Percentiles rank a stretch among this genome's conserved stretches.
Conservation (phyloP, 2,329 filamentous ascomycete species). For the Allantophomopsis lycopodina region DNA sequence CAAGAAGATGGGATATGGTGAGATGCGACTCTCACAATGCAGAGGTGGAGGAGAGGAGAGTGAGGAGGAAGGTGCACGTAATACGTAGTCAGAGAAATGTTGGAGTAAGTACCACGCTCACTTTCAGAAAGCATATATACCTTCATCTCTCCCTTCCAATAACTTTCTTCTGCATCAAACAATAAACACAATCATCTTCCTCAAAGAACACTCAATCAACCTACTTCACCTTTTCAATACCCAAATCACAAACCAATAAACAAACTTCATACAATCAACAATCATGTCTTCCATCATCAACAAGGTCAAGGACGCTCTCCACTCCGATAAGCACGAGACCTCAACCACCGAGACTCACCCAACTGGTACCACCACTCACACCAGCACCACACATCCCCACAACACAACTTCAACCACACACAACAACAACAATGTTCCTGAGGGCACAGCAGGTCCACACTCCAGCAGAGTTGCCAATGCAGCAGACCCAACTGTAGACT, state of each 20-base stretch:
- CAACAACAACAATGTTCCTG: slow-evolving; percentile 1
- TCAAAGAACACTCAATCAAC: background rate
- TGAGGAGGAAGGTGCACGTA: no score
- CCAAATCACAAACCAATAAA: background rate
- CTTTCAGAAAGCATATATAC: background rate
- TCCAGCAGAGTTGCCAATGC: slow-evolving; percentile 22
- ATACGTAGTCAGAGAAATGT: background rate
- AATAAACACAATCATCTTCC: background rate
- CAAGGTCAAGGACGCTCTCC: slow-evolving; percentile 31
- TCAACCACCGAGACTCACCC: slow-evolving; percentile 7
- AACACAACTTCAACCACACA: slow-evolving; percentile 6
- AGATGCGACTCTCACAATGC: no score
- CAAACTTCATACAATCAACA: slow-evolving; percentile 1
- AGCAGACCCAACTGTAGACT: slow-evolving; percentile 22
- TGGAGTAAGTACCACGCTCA: background rate
- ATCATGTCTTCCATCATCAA: slow-evolving; percentile 30
- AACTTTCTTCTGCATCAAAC: background rate
- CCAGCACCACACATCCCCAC: slow-evolving; percentile 6
- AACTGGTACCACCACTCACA: slow-evolving; percentile 5
- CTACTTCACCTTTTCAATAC: slow-evolving; percentile 1
- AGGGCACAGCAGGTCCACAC: slow-evolving; percentile 19
- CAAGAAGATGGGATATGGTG: no score
- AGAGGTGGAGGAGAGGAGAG: no score
- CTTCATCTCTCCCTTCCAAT: background rate
- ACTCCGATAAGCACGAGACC: slow-evolving; percentile 11